Evolutionary conservation across 2,329 filamentous ascomycete genomes (phyloP), one percentile per base, ranked within the genome.

Genomic region (Pyricularia grisea): DNA sequence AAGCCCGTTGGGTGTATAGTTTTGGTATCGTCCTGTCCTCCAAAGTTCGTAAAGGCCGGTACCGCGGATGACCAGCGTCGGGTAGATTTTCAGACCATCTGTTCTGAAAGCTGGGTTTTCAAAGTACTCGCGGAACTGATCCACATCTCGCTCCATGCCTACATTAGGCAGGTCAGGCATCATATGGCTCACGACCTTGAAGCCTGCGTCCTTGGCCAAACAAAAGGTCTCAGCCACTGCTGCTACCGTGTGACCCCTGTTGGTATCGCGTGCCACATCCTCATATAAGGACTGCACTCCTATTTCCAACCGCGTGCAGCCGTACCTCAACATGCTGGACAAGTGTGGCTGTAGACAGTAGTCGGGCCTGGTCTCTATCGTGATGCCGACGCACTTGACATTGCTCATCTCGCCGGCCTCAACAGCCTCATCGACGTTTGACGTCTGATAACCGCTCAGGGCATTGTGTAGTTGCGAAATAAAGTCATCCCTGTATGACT

Each of bases 101-200:
- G 96, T 99, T 70, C 95, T 87, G 82, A 99, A 99, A 61, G 89
- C 93, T 0, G 95, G 95, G 77, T 93, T 98, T 77, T 97, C 93
- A 75, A 99, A 99, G 78, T 99, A 99, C 77, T 99, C 96, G 72
- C 92, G 87, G 79, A 99, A 99, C 74, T 99, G 95, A 76, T 97
- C 94, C 63, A 99, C 84, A 77, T 99, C 95, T 74, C 95, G 90
- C 80, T 99, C 96, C 92, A 98, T 97, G 69, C 95, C 95, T 2
- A 99, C 95, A 75, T 99, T 99, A 3, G 95, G 95, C 66, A 99
- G 81, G 77, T 99, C 95, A 1, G 95, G 95, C 95, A 99, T 99
- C 95, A 99, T 99, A 81, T 99, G 95, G 73, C 92, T 97, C 71
- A 99, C 95, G 0, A 99, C 95, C 79, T 99, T 99, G 86, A 97